A percentile compares a stretch with the other conserved stretches of the same genome.
phyloP scores from a whole-genome alignment of 73 alveolate species.

The Uronychia setigera region DNA sequence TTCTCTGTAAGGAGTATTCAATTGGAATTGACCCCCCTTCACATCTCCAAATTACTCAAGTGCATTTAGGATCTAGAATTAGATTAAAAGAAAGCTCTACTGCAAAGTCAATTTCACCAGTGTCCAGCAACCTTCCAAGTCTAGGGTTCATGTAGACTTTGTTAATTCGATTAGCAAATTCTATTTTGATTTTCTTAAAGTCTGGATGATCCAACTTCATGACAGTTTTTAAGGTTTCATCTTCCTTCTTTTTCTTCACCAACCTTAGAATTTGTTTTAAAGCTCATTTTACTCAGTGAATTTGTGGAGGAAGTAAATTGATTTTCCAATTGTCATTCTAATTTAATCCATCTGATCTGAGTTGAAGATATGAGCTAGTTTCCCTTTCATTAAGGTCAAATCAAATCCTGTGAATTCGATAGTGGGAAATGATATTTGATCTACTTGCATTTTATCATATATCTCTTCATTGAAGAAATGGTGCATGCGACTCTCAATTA shows the following conservation, averaged over 20 bases:
- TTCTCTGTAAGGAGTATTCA: not conserved
- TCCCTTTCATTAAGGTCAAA: not conserved
- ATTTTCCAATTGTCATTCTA: slow-evolving; percentile 28
- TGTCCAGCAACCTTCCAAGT: slow-evolving; percentile 47
- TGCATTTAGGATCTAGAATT: not conserved
- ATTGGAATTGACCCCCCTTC: not conserved
- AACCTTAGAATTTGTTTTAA: slow-evolving; percentile 9
- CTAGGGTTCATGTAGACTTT: slow-evolving; percentile 27
- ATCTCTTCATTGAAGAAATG: slow-evolving; percentile 52
- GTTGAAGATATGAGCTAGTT: slow-evolving; percentile 44
- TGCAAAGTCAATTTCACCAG: slow-evolving; percentile 60
- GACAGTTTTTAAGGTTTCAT: slow-evolving; percentile 10
- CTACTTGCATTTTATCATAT: slow-evolving; percentile 33
- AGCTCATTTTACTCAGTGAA: slow-evolving; percentile 49
- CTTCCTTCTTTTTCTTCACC: slow-evolving; percentile 18
- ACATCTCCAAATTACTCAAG: too few species aligned
- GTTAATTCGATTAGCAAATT: slow-evolving; percentile 36
- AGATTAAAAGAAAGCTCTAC: not conserved
- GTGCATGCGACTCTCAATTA: slow-evolving; percentile 44
- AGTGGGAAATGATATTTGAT: slow-evolving; percentile 35
- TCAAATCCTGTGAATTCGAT: slow-evolving; percentile 52
- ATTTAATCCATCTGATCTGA: slow-evolving; percentile 36
- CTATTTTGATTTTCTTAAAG: slow-evolving; percentile 35
- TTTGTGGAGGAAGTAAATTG: slow-evolving; percentile 38
- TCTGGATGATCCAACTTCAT: slow-evolving; percentile 31